Base-by-base conservation (phyloP, 768 basidiomycete genomes). In the Paxillus involutus region DNA sequence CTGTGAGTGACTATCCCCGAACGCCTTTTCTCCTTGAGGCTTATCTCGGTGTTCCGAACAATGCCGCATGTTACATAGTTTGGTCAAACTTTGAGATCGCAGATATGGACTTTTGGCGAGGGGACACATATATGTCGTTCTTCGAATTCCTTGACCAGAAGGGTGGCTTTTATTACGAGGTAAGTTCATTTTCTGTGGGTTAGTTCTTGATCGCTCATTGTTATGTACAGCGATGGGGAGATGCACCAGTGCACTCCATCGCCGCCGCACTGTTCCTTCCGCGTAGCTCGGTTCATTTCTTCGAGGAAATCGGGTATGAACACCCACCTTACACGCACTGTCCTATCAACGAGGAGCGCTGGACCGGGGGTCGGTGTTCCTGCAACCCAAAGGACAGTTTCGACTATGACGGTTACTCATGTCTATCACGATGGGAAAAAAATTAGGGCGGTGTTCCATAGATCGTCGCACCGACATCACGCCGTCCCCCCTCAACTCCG, bases 41-140 rank as follows among this genome's bases (percentile, higher is more conserved):
- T 60, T 11, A 58, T 47, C 24, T 13, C 9, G 33, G 13, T 16
- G 13, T 30, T 44, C 12, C 33, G 44, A 39, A 52, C 13, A 19
- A 49, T 4, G 44, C 13, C 26, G 11, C 32, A 9, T 32, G 26
- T 26, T 1, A 5, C 5, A 26, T 32, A 92, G 90, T 92, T 75
- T 94, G 92, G 92, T 90, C 86, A 59, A 97, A 95, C 71, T 96
- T 97, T 59, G 94, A 97, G 70, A 95, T 97, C 48, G 94, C 76
- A 6, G 84, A 86, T 61, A 79, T 95, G 57, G 86, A 91, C 55
- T 83, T 96, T 60, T 94, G 91, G 91, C 77, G 93, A 60, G 75
- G 85, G 16, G 86, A 94, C 56, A 84, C 87, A 0, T 97, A 97
- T 68, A 77, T 76, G 58, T 83, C 87, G 55, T 96, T 85, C 76